Base-by-base conservation (phyloP, 306 rosid genomes). In the Trifolium subterraneum region DNA sequence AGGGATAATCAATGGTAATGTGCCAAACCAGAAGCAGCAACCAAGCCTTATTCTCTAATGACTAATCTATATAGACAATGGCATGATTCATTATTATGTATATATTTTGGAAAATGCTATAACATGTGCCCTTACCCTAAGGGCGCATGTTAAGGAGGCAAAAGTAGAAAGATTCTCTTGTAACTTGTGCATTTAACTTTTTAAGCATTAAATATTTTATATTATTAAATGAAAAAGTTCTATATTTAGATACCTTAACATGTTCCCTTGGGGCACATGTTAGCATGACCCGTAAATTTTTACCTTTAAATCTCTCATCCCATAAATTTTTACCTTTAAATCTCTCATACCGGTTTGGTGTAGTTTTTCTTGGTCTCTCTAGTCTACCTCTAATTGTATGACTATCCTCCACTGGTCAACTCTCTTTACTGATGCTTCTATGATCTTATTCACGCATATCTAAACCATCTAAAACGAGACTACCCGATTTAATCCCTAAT, bases 221-320 rank as follows among this genome's bases (percentile, higher is more conserved):
- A 22, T 22, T 22, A 22, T 22, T 22, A 22, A 22, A 22, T 22
- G 25, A 1, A 22, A 22, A 22, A 22, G 25, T 22, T 22, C 25
- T 1, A 22, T 22, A 22, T 22, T 22, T 22, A 22, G 25, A 22
- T 22, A 22, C 2, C 25, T 22, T 22, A 22, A 22, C 25, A 22
- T 22, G 25, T 22, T 22, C 25, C 25, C 25, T 22, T 22, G 2
- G 25, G 25, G 25, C 25, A 22, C 25, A 22, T 22, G 25, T 22
- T 22, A 22, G 25, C 25, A 22, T 2, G 25, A 22, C 25, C 25
- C 25, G 2, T 22, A 22, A 2, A 22, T 22, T 22, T 22, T 2
- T n/a, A n/a, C n/a, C n/a, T n/a, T n/a, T 20, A 64, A 64, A 64
- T 64, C 70, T 64, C 70, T 39, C 70, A 6, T 18, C 1, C 39